phyloP scores from a whole-genome alignment of 176 grass and related monocot species.

The Puccinellia tenuiflora region DNA sequence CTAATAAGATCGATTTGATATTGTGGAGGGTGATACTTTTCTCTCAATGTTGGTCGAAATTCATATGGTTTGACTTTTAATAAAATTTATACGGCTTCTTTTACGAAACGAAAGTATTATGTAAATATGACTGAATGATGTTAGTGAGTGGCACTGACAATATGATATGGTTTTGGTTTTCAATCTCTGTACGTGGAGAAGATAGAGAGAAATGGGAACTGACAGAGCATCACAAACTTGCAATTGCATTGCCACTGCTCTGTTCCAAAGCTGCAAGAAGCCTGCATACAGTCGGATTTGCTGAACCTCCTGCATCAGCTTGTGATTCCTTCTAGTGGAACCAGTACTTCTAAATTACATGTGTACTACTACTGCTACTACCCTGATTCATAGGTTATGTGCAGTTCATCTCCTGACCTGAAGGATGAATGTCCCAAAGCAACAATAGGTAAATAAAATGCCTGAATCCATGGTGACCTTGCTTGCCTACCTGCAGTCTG shows the following conservation, averaged over 20 bases:
- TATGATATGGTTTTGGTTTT: not conserved
- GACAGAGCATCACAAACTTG: not conserved
- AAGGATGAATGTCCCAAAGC: not conserved
- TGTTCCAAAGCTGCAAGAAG: not conserved
- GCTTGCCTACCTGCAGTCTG: not conserved
- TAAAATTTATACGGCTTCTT: too few species aligned
- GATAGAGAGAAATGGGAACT: not conserved
- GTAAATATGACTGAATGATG: too few species aligned
- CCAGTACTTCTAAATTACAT: too few species aligned
- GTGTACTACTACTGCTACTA: too few species aligned
- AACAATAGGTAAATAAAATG: not conserved
- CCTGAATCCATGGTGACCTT: not conserved
- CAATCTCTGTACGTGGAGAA: not conserved
- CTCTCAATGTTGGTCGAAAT: too few species aligned
- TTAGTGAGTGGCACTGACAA: not conserved
- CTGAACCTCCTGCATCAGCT: not conserved
- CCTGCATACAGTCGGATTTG: not conserved
- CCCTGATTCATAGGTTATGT: too few species aligned
- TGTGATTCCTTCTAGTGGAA: not conserved
- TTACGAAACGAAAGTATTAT: too few species aligned
- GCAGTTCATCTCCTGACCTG: too few species aligned
- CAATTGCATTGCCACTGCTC: not conserved
- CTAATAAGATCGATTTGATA: too few species aligned
- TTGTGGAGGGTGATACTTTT: too few species aligned
- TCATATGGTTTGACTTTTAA: too few species aligned